Base-by-base conservation (phyloP, 495 filamentous ascomycete genomes). In the Cercophora sp. region DNA sequence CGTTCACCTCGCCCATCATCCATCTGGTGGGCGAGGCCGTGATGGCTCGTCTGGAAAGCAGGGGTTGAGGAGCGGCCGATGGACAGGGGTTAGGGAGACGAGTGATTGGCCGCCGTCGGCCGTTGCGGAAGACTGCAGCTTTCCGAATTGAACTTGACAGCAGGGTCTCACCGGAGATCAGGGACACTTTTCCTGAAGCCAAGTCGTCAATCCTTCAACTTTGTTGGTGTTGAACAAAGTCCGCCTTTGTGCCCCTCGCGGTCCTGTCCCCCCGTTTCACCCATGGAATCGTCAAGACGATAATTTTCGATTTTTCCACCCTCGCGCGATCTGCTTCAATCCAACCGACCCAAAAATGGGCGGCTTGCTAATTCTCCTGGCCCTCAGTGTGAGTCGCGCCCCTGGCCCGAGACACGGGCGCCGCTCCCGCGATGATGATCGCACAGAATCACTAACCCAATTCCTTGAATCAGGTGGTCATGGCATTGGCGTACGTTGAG, bases 301-400 rank as follows among this genome's bases (percentile, higher is more conserved):
- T n/a, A n/a, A n/a, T n/a, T n/a, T n/a, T n/a, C n/a, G n/a, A n/a
- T n/a, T n/a, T n/a, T n/a, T n/a, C n/a, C n/a, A n/a, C n/a, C n/a
- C n/a, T n/a, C n/a, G n/a, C n/a, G n/a, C n/a, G n/a, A n/a, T n/a
- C n/a, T n/a, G n/a, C n/a, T n/a, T n/a, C n/a, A n/a, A n/a, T n/a
- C n/a, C n/a, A n/a, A n/a, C n/a, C n/a, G n/a, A n/a, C n/a, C n/a
- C n/a, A n/a, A 52, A 55, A 48, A 68, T 89, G 81, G 88, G 89
- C 68, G 91, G 91, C 66, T 78, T 96, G 45, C 84, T 95, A 58
- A 86, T 91, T 64, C 74, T 97, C 74, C 81, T 96, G 72, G 79
- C 79, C 31, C 75, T 96, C 76, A 85, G 75, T 61, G 72, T 74
- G 66, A 59, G 69, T 62, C 19, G 16, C 13, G 23, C 15, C 10